Base-by-base conservation (phyloP, 192 early-diverging fungal species). In the Coemansia sp. region DNA sequence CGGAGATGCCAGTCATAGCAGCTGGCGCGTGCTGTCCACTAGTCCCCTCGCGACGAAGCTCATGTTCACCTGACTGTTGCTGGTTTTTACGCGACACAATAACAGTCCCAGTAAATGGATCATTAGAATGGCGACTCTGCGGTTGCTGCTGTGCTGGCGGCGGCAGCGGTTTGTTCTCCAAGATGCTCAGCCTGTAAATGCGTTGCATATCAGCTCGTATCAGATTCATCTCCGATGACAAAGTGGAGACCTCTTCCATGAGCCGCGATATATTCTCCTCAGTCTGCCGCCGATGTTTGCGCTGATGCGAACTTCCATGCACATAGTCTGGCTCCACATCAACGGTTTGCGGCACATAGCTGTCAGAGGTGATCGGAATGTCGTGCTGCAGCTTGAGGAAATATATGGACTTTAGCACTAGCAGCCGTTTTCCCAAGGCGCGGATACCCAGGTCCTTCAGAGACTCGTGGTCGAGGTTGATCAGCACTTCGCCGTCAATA, bases 391-490 rank as follows among this genome's bases (percentile, higher is more conserved):
- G 72, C 77, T 96, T 95, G 18, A 94, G 72, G 47, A 91, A 87
- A 59, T 95, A 95, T 56, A 99, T 90, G 11, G 93, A 90, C 64
- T 92, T 93, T 44, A 99, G 85, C n/a, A 99, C 85, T n/a, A 87
- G 81, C 24, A 98, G 84, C 29, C 97, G 84, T 47, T 93, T 90
- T 2, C 97, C 97, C 15, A 98, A 87, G 2, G 94, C 91, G 50
- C 80, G 83, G 47, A 99, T 87, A 5, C 88, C 90, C 56, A 99
- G 76, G 67, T 96, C 95, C 75, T 91, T 93, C 62, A 99, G 84
- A 37, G 96, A 86, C 49, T 90, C 92, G 78, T 98, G 94, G 79
- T 96, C 93, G 18, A 96, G 88, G 71, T 92, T 88, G 37, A 94
- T 76, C 4, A 99, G 85, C 6, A 94, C 82, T 50, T 95, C 93